Base-by-base conservation (phyloP, 1,139 yeast species). In the Scheffersomyces insectosa region DNA sequence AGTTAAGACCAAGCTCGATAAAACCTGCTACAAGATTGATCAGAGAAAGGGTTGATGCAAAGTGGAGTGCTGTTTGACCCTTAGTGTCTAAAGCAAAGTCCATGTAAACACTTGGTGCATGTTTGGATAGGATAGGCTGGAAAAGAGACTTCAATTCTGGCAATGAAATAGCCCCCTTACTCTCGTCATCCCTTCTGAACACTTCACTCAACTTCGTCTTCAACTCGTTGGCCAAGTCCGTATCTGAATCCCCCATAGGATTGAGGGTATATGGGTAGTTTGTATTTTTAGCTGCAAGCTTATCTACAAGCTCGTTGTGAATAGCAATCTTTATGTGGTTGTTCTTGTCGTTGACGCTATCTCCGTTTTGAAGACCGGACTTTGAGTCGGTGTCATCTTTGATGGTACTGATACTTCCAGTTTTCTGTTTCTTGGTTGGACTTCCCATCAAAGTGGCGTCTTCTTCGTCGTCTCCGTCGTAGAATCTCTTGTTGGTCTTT, bases 61-160 rank as follows among this genome's bases (percentile, higher is more conserved):
- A 74, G 54, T 74, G 79, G 40, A 74, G 63, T 3, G 77, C 77
- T 6, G 79, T 72, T 51, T 72, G 73, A 4, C 77, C 77, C 44
- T 60, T 62, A 37, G 56, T 59, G 50, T 74, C 79, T 47, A 74
- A 62, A 2, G 76, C 69, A 15, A 73, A 62, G 50, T 74, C 79
- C 16, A 64, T 50, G 2, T 60, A 40, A 2, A 54, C 13, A 41
- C 42, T 27, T 31, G 49, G 37, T 33, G 46, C 12, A 35, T 50
- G 40, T 11, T 42, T 47, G 10, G 47, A 38, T 13, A 58, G 28
- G n/a, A 59, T 45, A 5, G 56, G 45, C 28, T 47, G 47, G 43
- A 60, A 55, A 3, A 50, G 46, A 6, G 44, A 23, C 28, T 51
- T 46, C 27, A 58, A 46, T 32, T 52, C 58, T n/a, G 43, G 44